phyloP scores from a whole-genome alignment of 78 protist genomes.

The Dictyostelium firmibasis region DNA sequence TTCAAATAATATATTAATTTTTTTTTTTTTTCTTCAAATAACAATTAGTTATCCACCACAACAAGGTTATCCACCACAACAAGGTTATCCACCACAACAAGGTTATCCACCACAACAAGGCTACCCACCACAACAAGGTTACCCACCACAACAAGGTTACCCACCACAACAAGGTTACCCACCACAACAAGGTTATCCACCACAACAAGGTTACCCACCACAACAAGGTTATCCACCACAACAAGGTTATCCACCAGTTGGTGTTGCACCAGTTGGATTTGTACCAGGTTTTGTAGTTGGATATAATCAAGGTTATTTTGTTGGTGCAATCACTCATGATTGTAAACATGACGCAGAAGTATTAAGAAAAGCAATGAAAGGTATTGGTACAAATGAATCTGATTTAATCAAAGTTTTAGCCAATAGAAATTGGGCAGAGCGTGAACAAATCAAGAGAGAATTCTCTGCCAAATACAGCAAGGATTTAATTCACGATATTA shows the following conservation, averaged over 20 bases:
- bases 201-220: slow-evolving; percentile 66
- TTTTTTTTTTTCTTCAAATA: background rate
- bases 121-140: slow-evolving; percentile 26
- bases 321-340: slow-evolving; percentile 39
- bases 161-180: slow-evolving; percentile 47
- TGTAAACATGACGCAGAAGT: slow-evolving; percentile 35
- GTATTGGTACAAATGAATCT: slow-evolving; percentile 61
- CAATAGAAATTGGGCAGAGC: slow-evolving; percentile 46
- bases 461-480: background rate
- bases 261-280: slow-evolving; percentile 9
- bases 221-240: slow-evolving; percentile 65
- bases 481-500: slow-evolving; percentile 56
- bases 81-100: slow-evolving; percentile 35
- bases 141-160: slow-evolving; percentile 43
- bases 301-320: background rate
- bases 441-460: slow-evolving; percentile 19
- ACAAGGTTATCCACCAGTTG: slow-evolving; percentile 52
- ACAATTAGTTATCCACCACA: slow-evolving; percentile 23
- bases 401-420: slow-evolving; percentile 37
- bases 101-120: slow-evolving; percentile 42
- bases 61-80: slow-evolving; percentile 48
- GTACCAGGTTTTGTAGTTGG: slow-evolving; percentile 28
- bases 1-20: background rate
- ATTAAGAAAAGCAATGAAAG: slow-evolving; percentile 68
- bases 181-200: slow-evolving; percentile 38